Base-by-base conservation (phyloP, 2,329 filamentous ascomycete genomes). In the Fusarium subtropicale region DNA sequence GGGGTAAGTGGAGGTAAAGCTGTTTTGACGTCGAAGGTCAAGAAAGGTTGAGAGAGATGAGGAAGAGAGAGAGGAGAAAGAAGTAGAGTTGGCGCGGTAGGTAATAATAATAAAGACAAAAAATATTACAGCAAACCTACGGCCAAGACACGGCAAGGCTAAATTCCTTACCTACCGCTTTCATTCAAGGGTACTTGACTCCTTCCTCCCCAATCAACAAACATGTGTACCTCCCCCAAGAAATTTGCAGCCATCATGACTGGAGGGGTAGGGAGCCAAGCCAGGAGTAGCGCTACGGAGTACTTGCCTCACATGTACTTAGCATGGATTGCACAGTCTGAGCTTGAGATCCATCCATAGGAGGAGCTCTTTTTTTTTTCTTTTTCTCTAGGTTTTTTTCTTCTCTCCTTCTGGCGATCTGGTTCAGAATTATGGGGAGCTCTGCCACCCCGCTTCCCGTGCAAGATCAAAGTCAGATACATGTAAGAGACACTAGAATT, bases 341-440 rank as follows among this genome's bases (percentile, higher is more conserved):
- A 65, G 41, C 54, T 53, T 59, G 54, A 64, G 60, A 51, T 47
- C 48, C 48, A 51, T 47, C 48, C 48, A 52, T 52, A 52, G 38
- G 42, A 71, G 68, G 48, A 52, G 48, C 48, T 52, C n/a, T 45
- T 67, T 63, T 68, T 54, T 44, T 30, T 12, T 5, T 56, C 34
- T 33, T 26, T 41, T 47, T 63, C 31, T 46, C 20, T 22, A 22
- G 20, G 20, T 44, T 48, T 62, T 62, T 54, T 60, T 56, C 48
- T 47, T 45, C 22, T 50, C 46, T 53, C 47, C 18, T 71, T 68
- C 56, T 66, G 60, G 56, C 68, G 68, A 71, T 71, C 68, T 71
- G 53, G 60, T 71, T 64, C 24, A 68, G 38, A 70, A 68, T 71
- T 70, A 71, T 70, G 68, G 68, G 60, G 68, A 70, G 68, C 68